Conservation (phyloP, 352 stramenopile genomes). For the Phytophthora nicotianae region DNA sequence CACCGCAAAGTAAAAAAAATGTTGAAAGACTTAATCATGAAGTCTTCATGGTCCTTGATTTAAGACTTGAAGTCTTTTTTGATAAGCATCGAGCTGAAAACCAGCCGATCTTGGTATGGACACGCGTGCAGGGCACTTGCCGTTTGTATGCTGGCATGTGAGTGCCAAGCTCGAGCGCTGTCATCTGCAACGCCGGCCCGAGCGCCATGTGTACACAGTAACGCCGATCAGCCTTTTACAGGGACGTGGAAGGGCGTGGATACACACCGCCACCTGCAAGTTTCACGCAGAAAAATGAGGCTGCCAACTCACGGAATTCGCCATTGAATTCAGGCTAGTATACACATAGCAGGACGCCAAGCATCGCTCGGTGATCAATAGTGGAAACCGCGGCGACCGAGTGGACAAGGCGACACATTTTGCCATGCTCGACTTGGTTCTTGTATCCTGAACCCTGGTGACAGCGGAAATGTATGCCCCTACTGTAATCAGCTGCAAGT, state of each 20-base stretch:
- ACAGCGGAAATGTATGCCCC: slow-evolving; percentile 5
- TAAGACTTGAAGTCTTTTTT: slow-evolving; percentile 8
- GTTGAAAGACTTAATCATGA: no score
- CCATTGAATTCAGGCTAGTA: neutral
- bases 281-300: slow-evolving; percentile 11
- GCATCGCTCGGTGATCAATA: neutral
- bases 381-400: neutral
- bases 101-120: slow-evolving; percentile 16
- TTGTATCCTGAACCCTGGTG: slow-evolving; percentile 8
- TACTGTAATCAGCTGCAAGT: neutral
- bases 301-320: neutral
- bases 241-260: slow-evolving; percentile 20
- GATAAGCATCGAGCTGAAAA: slow-evolving; percentile 9
- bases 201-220: no score
- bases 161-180: no score
- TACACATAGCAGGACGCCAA: neutral
- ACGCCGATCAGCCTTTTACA: slow-evolving; percentile 18
- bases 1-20: no score
- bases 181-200: slow-evolving; percentile 2
- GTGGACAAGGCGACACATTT: neutral
- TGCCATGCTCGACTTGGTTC: slow-evolving; percentile 1
- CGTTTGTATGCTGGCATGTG: slow-evolving; percentile 1
- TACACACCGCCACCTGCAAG: slow-evolving; percentile 19
- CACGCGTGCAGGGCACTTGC: slow-evolving; percentile 1
- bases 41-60: no score